phyloP scores from a whole-genome alignment of 2,329 filamentous ascomycete species.

The Verticillium nubilum region DNA sequence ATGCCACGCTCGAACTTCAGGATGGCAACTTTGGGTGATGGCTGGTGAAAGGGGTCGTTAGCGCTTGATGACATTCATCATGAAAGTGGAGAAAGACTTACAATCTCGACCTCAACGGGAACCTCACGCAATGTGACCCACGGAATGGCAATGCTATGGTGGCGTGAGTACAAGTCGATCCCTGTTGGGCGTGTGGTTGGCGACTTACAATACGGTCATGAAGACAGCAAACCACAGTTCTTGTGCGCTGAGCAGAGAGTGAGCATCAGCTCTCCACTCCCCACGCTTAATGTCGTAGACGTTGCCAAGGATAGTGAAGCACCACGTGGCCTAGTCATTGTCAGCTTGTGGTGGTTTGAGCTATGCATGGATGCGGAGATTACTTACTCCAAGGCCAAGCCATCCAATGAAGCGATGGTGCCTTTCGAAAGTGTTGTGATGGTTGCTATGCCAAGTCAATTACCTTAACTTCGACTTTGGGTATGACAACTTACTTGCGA shows the following conservation, averaged over 20 bases:
- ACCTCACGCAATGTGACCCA: conserved; percentile 33
- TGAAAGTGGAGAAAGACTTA: conserved; percentile 13
- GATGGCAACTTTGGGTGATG: conserved; percentile 33
- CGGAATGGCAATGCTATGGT: conserved; percentile 28
- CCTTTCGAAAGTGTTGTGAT: conserved; percentile 34
- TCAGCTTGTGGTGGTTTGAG: neutral
- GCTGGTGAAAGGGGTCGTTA: conserved; percentile 13
- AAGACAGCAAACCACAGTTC: conserved; percentile 35
- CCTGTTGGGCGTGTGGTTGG: conserved; percentile 11
- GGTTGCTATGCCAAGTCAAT: conserved; percentile 19
- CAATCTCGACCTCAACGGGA: conserved; percentile 31
- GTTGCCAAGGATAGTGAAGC: conserved; percentile 31
- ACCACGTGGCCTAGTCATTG: conserved; percentile 25
- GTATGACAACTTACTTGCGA: conserved; percentile 26
- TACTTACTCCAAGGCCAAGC: conserved; percentile 29
- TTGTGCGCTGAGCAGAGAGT: conserved; percentile 28
- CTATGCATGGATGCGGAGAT: neutral
- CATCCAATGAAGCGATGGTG: conserved; percentile 37
- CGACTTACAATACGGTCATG: conserved; percentile 31
- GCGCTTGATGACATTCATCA: neutral
- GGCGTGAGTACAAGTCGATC: neutral
- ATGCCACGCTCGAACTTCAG: conserved; percentile 32
- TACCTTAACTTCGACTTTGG: neutral
- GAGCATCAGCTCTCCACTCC: conserved; percentile 24
- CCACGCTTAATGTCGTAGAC: conserved; percentile 27